Evolutionary conservation across 768 basidiomycete genomes (phyloP).

Genomic region (Lentinula lateritia): DNA sequence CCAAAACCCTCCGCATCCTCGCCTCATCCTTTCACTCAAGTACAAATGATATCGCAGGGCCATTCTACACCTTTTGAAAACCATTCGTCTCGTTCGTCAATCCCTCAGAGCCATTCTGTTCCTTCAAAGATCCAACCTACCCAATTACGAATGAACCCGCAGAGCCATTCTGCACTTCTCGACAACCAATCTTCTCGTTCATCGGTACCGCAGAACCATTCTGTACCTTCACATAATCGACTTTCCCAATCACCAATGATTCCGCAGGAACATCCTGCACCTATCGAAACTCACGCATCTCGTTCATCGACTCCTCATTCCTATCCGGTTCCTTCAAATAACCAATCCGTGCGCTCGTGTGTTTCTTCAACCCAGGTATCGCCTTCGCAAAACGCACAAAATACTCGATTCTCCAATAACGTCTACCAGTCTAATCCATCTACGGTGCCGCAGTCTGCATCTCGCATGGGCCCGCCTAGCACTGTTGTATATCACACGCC

Average conservation of each 20-base stretch:
- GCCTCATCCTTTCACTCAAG: neutral
- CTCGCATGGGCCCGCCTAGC: neutral
- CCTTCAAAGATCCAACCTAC: neutral
- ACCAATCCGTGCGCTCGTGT: too few species aligned
- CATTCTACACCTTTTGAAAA: neutral
- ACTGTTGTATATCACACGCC: neutral
- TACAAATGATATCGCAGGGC: neutral
- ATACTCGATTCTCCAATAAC: neutral
- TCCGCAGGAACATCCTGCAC: neutral
- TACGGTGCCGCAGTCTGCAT: neutral
- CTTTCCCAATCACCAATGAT: neutral
- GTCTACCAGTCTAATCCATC: neutral
- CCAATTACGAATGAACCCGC: neutral
- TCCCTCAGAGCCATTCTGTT: neutral
- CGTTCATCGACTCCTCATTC: neutral
- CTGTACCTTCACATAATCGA: neutral
- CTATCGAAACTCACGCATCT: neutral
- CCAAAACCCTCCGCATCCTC: neutral
- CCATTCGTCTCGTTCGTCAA: neutral
- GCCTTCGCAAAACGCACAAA: neutral
- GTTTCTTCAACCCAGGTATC: neutral
- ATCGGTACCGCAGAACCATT: neutral
- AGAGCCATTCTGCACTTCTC: neutral
- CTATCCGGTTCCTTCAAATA: neutral
- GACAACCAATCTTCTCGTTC: neutral